These are phyloP conservation scores for Penicillium sp. DNA, from an alignment of 2,329 filamentous ascomycete species.

Conservation along the genomic window DNA sequence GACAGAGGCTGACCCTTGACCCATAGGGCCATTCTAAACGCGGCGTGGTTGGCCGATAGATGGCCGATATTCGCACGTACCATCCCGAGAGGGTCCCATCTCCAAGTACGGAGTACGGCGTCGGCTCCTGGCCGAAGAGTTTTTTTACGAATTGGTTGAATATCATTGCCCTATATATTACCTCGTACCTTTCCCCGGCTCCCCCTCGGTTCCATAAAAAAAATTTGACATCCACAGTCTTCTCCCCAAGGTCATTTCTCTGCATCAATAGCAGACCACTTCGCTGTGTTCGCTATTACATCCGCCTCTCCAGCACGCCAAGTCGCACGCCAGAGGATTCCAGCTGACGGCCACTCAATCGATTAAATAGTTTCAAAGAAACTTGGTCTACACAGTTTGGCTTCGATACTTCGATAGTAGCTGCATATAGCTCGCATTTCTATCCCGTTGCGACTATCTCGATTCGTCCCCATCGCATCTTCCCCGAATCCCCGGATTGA, in stretches of 20 bases:
- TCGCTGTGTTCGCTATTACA: neutral
- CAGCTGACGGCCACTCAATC: neutral
- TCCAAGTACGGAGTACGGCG: neutral
- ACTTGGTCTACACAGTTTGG: conserved; percentile 8
- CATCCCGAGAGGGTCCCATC: conserved; percentile 1
- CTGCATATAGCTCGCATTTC: conserved; percentile 11
- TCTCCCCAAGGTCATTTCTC: neutral
- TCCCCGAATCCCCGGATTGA: conserved; percentile 1
- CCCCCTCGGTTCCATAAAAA: neutral
- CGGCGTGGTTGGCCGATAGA: conserved; percentile 1
- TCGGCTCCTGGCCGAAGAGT: neutral
- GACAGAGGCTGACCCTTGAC: conserved; percentile 1
- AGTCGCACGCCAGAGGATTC: neutral
- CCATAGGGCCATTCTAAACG: conserved; percentile 1
- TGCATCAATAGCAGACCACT: neutral
- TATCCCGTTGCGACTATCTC: conserved; percentile 10
- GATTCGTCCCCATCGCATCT: conserved; percentile 5
- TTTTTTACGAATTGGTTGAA: neutral
- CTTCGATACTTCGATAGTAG: conserved; percentile 13
- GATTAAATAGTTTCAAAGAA: conserved; percentile 16
- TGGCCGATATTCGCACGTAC: neutral
- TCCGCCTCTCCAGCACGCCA: neutral
- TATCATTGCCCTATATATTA: neutral
- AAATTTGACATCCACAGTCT: neutral
- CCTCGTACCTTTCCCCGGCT: neutral